Conservation (phyloP, 1,139 yeast genomes). For the Pichia sp. region DNA sequence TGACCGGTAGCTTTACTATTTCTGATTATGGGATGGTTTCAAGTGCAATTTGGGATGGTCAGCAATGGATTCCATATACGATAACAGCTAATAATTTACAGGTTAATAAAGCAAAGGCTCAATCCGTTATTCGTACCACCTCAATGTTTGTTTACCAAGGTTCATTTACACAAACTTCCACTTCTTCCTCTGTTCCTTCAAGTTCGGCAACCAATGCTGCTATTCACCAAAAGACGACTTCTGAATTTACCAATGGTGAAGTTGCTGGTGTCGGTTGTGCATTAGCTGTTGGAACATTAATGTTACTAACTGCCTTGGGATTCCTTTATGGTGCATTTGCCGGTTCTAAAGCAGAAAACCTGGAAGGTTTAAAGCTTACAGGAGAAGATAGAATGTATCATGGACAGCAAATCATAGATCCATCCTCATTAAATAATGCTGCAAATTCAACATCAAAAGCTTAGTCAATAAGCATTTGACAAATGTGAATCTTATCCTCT, state of each 20-base stretch:
- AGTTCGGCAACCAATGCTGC: slow-evolving; percentile 17
- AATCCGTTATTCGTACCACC: slow-evolving; percentile 32
- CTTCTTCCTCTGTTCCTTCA: slow-evolving; percentile 21
- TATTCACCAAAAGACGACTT: slow-evolving; percentile 15
- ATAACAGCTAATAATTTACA: slow-evolving; percentile 27
- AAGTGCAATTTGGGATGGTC: slow-evolving; percentile 66
- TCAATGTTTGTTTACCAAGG: slow-evolving; percentile 27
- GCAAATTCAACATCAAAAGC: not conserved
- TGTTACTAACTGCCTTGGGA: slow-evolving; percentile 59
- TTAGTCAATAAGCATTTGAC: too few relatives aligned
- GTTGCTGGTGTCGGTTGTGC: slow-evolving; percentile 87
- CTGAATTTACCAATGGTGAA: slow-evolving; percentile 51
- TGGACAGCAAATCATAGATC: slow-evolving; percentile 51
- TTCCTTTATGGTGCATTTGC: slow-evolving; percentile 48
- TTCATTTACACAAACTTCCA: slow-evolving; percentile 16
- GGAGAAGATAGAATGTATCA: slow-evolving; percentile 48
- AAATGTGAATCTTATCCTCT: too few relatives aligned
- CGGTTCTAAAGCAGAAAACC: slow-evolving; percentile 33
- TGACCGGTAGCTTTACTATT: slow-evolving; percentile 57
- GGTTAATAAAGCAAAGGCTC: slow-evolving; percentile 29
- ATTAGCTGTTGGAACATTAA: slow-evolving; percentile 75
- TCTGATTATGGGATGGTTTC: slow-evolving; percentile 53
- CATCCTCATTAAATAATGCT: slow-evolving; percentile 31
- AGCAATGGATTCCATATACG: slow-evolving; percentile 66
- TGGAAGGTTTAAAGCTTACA: slow-evolving; percentile 28